phyloP scores from a whole-genome alignment of 2,329 filamentous ascomycete species.

The Diplodia seriata region DNA sequence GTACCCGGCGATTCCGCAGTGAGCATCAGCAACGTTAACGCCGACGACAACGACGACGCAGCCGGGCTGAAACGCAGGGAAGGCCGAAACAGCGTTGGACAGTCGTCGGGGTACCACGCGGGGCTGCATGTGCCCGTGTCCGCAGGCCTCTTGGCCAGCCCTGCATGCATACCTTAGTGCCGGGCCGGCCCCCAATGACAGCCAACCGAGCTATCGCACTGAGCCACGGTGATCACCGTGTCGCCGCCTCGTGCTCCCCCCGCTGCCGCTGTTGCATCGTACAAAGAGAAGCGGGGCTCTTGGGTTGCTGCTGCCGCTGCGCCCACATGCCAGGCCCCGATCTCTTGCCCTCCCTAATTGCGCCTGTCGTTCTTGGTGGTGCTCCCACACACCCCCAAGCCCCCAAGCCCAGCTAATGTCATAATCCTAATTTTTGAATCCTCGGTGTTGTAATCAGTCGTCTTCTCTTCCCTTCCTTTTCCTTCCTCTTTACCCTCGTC shows the following conservation, averaged over 20 bases:
- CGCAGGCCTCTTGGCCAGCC: not conserved
- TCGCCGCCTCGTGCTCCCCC: constrained; percentile 13
- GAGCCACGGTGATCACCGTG: constrained; percentile 19
- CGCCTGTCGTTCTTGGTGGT: not conserved
- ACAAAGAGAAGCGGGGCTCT: constrained; percentile 11
- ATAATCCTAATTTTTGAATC: constrained; percentile 10
- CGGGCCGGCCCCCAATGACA: constrained; percentile 22
- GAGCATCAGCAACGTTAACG: not conserved
- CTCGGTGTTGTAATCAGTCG: not conserved
- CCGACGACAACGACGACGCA: not conserved
- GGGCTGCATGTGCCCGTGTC: not conserved
- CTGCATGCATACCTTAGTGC: constrained; percentile 9
- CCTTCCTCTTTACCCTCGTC: not conserved
- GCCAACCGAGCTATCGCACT: not conserved
- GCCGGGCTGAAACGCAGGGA: not conserved
- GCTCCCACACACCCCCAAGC: not conserved
- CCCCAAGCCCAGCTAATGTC: constrained; percentile 16
- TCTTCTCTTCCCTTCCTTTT: not conserved
- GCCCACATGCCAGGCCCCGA: not conserved
- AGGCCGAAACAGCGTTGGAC: not conserved
- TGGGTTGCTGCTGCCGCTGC: not conserved
- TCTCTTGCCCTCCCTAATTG: not conserved
- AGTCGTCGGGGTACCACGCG: not conserved
- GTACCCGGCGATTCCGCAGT: not conserved
- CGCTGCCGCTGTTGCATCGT: constrained; percentile 16